Base-by-base conservation (phyloP, 257 asterid species). In the Plantago major region DNA sequence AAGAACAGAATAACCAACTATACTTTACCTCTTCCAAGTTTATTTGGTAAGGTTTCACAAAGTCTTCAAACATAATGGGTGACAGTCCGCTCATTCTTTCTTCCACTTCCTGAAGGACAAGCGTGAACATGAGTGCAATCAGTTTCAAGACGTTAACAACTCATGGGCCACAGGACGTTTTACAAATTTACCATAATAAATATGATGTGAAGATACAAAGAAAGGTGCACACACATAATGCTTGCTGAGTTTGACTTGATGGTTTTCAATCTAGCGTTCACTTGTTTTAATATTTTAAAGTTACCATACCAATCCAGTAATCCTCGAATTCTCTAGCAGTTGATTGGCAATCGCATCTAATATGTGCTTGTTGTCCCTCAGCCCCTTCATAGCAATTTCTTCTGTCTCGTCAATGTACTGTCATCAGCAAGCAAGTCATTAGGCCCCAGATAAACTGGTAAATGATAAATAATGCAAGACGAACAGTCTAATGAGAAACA, bases 381-480 rank as follows among this genome's bases (percentile, higher is more conserved):
- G 76, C 60, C 96, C 97, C 78, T 79, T 83, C 92, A 87, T 83
- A 57, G 99, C 99, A 74, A 89, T 84, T 76, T 83, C 94, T 78
- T 93, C 97, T 0, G 99, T 82, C 89, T 93, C 99, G 53, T 80
- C 83, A 59, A 93, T 89, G 82, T 85, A 89, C 98, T 91, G 87
- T 58, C 58, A 74, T 66, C 42, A 71, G 55, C 56, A 71, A 16
- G 51, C 51, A 68, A 58, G 18, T 42, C 54, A 55, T 66, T 45
- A 54, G 43, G 50, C 67, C 51, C 33, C 30, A 55, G 52, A 59
- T 17, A 64, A 14, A 46, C 66, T 46, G 22, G 3, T 49, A 65
- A 47, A 40, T 68, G 42, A 46, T 38, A 37, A 44, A 60, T 30
- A 37, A 13, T 19, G n/a, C 7, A 38, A 33, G 44, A 55, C 16